Evolutionary conservation across 2,329 filamentous ascomycete genomes (phyloP), one percentile per base, ranked within the genome.

Genomic region (Diaporthe australafricana): DNA sequence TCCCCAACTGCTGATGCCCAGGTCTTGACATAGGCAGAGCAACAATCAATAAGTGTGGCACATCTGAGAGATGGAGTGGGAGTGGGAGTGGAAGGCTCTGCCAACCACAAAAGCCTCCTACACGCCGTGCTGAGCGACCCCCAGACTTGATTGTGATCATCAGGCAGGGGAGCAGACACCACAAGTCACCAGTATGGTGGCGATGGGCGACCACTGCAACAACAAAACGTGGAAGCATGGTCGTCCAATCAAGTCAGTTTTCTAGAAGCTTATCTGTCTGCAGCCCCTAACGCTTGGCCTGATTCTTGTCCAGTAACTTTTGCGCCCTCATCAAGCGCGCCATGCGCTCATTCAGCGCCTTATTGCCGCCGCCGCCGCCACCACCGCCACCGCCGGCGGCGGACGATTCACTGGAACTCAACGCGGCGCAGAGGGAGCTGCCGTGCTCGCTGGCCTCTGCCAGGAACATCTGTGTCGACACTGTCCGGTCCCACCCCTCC

Each of bases 251-350:
- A 17, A 27, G 27, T 63, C 9, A n/a, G 32, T 57, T 17, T 16
- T 22, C 12, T 63, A 32, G 17, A 16, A 63, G 14, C 12, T 47
- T 32, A 32, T 35, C 40, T 11, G 2, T 35, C 25, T 11, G 27
- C 27, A 22, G 42, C 30, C 6, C 35, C 16, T 35, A 48, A 35
- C 16, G 60, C 35, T 57, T 66, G 22, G 32, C 35, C 32, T 71
- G 69, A 40, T 50, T 72, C 55, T 62, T 73, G 2, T 71, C 66
- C 55, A 79, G 57, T 1, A 79, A 60, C 70, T 68, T 75, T 30
- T 75, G 74, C 3, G 77, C 78, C 67, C 78, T 74, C 20, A 68
- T 73, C 16, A 79, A 55, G 52, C 78, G 72, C 25, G 75, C 76
- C 67, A 75, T 73, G 16, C 73, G 72, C 38, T 74, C 74, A 35